phyloP scores from a whole-genome alignment of 2,329 filamentous ascomycete species.

The Xylaria sp. region DNA sequence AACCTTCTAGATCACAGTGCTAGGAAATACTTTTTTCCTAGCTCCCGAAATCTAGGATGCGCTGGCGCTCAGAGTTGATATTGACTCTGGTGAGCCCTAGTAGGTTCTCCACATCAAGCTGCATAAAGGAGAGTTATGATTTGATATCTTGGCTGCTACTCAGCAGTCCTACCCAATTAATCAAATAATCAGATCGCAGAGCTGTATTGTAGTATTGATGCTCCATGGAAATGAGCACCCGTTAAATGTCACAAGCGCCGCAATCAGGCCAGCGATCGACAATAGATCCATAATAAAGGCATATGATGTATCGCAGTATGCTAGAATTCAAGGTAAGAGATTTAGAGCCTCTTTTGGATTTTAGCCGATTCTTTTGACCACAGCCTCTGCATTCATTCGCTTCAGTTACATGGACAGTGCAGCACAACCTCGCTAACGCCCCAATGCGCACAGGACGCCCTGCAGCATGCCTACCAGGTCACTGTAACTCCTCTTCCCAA shows the following conservation, averaged over 20 bases:
- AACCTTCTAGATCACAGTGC: conserved; percentile 31
- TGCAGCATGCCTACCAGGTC: too few species aligned
- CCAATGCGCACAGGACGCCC: too few species aligned
- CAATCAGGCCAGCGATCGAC: conserved; percentile 39
- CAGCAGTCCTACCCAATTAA: conserved; percentile 21
- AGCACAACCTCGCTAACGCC: too few species aligned
- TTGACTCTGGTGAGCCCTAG: conserved; percentile 30
- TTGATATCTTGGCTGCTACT: conserved; percentile 6
- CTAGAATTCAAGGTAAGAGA: too few species aligned
- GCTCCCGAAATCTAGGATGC: conserved; percentile 33
- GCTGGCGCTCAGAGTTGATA: conserved; percentile 17
- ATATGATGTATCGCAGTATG: too few species aligned
- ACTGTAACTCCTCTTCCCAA: too few species aligned
- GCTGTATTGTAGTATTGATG: conserved; percentile 37
- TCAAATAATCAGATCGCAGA: conserved; percentile 29
- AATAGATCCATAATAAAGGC: conserved; percentile 33
- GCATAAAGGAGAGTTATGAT: background rate
- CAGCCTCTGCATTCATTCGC: too few species aligned
- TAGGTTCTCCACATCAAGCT: conserved; percentile 6
- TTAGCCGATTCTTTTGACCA: too few species aligned
- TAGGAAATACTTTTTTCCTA: conserved; percentile 39
- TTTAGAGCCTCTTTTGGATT: too few species aligned
- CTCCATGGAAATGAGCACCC: conserved; percentile 32
- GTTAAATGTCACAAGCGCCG: conserved; percentile 39
- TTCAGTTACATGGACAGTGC: too few species aligned